Base-by-base conservation (phyloP, 805 yeast species). In the Starmerella roubikii region DNA sequence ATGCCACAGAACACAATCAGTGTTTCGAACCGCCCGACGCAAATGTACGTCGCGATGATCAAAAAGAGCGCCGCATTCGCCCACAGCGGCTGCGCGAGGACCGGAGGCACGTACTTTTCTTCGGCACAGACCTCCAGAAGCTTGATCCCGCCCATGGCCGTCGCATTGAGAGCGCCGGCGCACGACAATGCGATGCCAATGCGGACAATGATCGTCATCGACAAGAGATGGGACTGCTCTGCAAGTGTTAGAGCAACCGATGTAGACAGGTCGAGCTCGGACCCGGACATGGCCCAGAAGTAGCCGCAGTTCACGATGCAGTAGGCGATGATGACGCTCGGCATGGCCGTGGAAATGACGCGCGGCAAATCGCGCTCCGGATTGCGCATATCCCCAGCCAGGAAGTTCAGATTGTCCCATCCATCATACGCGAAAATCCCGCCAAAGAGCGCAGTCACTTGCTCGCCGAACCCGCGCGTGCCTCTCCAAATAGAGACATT, bases 271-370 rank as follows among this genome's bases (percentile, higher is more conserved):
- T 52, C 49, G 11, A 62, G 45, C 31, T 67, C 74, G 5, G 74
- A 78, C 44, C 69, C 68, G 40, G 86, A 81, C 30, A 85, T 82
- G 34, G 83, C 88, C 3, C 84, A 85, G 54, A 74, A 62, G 47
- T 63, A 63, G 5, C 64, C 55, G 13, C 55, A 19, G 40, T 62
- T 64, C 13, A 62, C 60, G 16, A 55, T 39, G 17, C 60, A 23
- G 44, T 64, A 63, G 20, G 57, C 54, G 7, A 49, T 15, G 18
- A 60, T 58, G 9, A 63, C 68, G 1, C 53, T 39, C 1, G 65
- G 63, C 66, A 64, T 62, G 16, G 66, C 59, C 11, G 53, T 47
- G 34, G 55, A 58, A n/a, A 63, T 57, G 15, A 61, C 62, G 8
- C 56, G 48, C 0, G 67, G 66, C 19, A 63, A 42, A 32, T 61